phyloP scores from a whole-genome alignment of 1,139 yeast genomes.

The Geotrichum australiense region DNA sequence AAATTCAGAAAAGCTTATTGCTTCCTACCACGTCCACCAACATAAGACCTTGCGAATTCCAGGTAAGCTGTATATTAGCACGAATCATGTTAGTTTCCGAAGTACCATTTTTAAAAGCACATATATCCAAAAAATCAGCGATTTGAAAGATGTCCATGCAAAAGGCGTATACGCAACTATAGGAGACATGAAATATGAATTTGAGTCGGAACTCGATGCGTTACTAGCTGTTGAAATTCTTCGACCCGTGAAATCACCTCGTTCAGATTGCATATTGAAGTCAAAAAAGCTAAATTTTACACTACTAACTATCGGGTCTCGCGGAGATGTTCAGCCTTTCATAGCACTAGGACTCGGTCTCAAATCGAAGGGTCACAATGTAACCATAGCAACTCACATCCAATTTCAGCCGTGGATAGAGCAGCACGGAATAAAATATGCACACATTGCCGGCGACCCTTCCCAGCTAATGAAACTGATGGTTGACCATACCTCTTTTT shows the following conservation, averaged over 20 bases:
- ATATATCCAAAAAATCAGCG: too few species aligned
- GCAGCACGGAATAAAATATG: slow-evolving; percentile 59
- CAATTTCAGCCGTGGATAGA: slow-evolving; percentile 76
- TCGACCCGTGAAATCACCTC: slow-evolving; percentile 1
- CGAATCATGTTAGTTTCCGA: slow-evolving; percentile 62
- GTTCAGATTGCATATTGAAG: not conserved
- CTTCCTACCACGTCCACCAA: slow-evolving; percentile 67
- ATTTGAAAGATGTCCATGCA: too few species aligned
- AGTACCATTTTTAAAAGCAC: slow-evolving; percentile 61
- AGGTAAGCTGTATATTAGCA: slow-evolving; percentile 75
- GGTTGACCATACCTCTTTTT: slow-evolving; percentile 86
- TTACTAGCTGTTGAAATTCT: slow-evolving; percentile 25
- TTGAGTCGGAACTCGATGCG: slow-evolving; percentile 45
- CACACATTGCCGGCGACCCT: slow-evolving; percentile 85
- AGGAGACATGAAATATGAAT: too few species aligned
- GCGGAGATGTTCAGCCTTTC: slow-evolving; percentile 97
- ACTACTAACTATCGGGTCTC: slow-evolving; percentile 79
- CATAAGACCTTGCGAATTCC: slow-evolving; percentile 69
- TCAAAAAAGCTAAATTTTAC: slow-evolving; percentile 41
- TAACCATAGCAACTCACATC: slow-evolving; percentile 67
- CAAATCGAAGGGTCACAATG: slow-evolving; percentile 70
- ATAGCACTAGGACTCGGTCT: slow-evolving; percentile 78
- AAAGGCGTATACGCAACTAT: too few species aligned
- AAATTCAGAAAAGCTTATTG: slow-evolving; percentile 45
- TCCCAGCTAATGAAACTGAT: slow-evolving; percentile 85